Conservation (phyloP, 2,329 filamentous ascomycete species). For the Verticillium isaacii region DNA sequence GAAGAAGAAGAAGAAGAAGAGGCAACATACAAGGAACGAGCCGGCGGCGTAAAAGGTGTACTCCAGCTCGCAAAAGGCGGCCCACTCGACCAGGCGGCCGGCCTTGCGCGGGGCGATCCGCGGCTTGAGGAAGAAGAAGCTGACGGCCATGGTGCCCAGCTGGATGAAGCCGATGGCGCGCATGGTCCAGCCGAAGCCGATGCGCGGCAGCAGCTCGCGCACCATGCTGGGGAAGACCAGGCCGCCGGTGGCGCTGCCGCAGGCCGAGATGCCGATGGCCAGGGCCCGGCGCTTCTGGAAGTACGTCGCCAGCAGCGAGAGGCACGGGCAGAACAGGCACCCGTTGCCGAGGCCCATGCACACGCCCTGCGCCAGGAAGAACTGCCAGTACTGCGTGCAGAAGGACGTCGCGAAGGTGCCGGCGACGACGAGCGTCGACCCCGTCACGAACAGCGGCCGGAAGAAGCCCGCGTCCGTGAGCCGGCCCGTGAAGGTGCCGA, state of each 20-base stretch:
- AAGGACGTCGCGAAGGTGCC: slow-evolving; percentile 43
- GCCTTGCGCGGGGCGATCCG: slow-evolving; percentile 34
- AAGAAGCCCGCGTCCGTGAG: slow-evolving; percentile 51
- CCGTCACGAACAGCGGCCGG: slow-evolving; percentile 33
- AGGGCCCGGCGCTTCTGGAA: slow-evolving; percentile 53
- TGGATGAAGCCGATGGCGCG: slow-evolving; percentile 57
- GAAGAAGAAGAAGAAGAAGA: not conserved
- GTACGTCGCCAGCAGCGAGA: slow-evolving; percentile 64
- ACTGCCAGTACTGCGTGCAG: slow-evolving; percentile 47
- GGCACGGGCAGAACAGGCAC: slow-evolving; percentile 58
- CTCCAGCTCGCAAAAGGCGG: slow-evolving; percentile 39
- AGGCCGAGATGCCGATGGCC: slow-evolving; percentile 57
- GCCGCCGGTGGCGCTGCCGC: slow-evolving; percentile 55
- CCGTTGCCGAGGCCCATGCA: slow-evolving; percentile 55
- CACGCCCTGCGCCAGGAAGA: slow-evolving; percentile 50
- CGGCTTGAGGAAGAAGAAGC: slow-evolving; percentile 33
- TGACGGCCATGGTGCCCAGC: slow-evolving; percentile 34
- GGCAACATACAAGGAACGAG: slow-evolving; percentile 18
- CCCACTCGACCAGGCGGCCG: slow-evolving; percentile 37
- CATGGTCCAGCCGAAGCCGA: slow-evolving; percentile 57
- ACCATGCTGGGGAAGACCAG: slow-evolving; percentile 52
- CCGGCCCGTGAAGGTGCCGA: slow-evolving; percentile 48
- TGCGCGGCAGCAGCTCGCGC: slow-evolving; percentile 46
- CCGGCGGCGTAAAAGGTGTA: slow-evolving; percentile 36
- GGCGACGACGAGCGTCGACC: slow-evolving; percentile 34